These are phyloP conservation scores for Bisporella sp. DNA, from an alignment of 2,329 filamentous ascomycete species.

Conservation along the genomic window DNA sequence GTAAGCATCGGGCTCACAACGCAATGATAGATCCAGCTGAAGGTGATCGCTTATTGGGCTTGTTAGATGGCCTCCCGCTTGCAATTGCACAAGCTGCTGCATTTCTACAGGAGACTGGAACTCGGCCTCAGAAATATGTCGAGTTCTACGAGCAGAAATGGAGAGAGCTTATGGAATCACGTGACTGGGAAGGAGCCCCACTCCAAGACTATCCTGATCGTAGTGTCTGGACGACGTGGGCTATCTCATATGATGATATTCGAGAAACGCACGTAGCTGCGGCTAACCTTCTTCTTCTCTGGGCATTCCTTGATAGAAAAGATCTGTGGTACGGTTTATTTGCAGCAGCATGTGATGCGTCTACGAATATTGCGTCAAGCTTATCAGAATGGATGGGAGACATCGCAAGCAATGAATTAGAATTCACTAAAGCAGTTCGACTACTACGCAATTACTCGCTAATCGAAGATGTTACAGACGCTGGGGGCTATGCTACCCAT, in stretches of 20 bases:
- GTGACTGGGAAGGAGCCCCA: slow-evolving; percentile 7
- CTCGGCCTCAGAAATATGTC: slow-evolving; percentile 14
- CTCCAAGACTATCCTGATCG: slow-evolving; percentile 19
- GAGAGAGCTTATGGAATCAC: slow-evolving; percentile 18
- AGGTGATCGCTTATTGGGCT: background rate
- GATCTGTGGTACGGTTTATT: slow-evolving; percentile 17
- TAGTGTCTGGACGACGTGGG: slow-evolving; percentile 16
- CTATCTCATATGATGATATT: slow-evolving; percentile 13
- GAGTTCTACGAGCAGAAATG: slow-evolving; percentile 23
- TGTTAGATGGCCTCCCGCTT: slow-evolving; percentile 4
- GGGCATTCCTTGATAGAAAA: slow-evolving; percentile 16
- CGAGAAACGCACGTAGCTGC: slow-evolving; percentile 10
- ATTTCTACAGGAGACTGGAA: slow-evolving; percentile 6
- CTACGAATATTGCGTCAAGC: background rate
- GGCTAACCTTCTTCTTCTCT: slow-evolving; percentile 20
- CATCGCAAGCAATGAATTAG: slow-evolving; percentile 13
- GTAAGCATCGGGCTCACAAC: background rate
- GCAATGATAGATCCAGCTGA: background rate
- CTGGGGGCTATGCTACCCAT: slow-evolving; percentile 3
- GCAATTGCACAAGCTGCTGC: slow-evolving; percentile 7
- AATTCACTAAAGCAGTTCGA: slow-evolving; percentile 12
- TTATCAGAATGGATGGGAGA: slow-evolving; percentile 12
- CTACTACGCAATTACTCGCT: slow-evolving; percentile 5
- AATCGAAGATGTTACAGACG: slow-evolving; percentile 1
- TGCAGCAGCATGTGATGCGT: slow-evolving; percentile 3